phyloP scores from a whole-genome alignment of 371 early-diverging fungal species.

The Dinochytrium kinnereticum region DNA sequence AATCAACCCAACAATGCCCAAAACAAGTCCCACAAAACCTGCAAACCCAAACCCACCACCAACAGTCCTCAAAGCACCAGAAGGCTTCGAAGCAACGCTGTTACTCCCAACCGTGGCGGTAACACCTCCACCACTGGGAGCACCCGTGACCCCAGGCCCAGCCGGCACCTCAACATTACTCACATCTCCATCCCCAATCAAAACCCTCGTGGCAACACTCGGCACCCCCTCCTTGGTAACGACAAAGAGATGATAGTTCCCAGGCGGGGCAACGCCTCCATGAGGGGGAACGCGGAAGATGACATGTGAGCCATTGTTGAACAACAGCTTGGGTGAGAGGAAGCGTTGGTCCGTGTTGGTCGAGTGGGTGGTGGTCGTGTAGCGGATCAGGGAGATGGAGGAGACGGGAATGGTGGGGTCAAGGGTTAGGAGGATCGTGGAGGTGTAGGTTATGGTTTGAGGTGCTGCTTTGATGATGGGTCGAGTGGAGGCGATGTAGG shows the following conservation, averaged over 20 bases:
- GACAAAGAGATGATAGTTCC: slow-evolving; percentile 50
- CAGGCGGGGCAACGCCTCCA: slow-evolving; percentile 47
- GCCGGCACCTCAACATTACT: slow-evolving; percentile 18
- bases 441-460: slow-evolving; percentile 27
- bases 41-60: too few species aligned
- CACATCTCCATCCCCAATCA: slow-evolving; percentile 24
- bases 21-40: too few species aligned
- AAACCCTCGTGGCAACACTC: slow-evolving; percentile 22
- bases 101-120: too few species aligned
- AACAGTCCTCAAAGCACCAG: too few species aligned
- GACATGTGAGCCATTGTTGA: slow-evolving; percentile 20
- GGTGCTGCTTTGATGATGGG: slow-evolving; percentile 26
- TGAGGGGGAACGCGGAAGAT: slow-evolving; percentile 36
- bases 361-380: slow-evolving; percentile 49
- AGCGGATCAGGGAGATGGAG: slow-evolving; percentile 39
- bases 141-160: neutral
- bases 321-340: slow-evolving; percentile 42
- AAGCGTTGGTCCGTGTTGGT: slow-evolving; percentile 53
- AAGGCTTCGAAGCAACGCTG: too few species aligned
- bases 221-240: slow-evolving; percentile 39
- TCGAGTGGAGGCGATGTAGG: slow-evolving; percentile 3
- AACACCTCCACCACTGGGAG: too few species aligned
- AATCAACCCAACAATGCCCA: too few species aligned
- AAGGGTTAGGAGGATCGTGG: slow-evolving; percentile 24
- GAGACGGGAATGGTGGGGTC: slow-evolving; percentile 11